Base-by-base conservation (phyloP, 2,329 filamentous ascomycete species). In the Aspergillus sp. region DNA sequence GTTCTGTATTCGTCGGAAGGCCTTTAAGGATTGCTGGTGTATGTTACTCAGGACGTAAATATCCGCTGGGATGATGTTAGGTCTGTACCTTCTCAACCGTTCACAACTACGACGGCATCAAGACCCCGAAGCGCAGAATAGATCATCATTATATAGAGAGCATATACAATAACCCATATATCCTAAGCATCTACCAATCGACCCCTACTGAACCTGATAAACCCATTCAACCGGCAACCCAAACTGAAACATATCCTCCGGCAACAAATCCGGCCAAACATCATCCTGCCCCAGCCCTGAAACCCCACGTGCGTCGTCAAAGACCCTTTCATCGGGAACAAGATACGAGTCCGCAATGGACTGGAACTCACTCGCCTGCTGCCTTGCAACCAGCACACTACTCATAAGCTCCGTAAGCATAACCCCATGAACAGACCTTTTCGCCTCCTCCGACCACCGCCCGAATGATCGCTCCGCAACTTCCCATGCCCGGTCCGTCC, bases 391-490 rank as follows among this genome's bases (percentile, higher is more conserved):
- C 19, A 54, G 17, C 9, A 34, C 57, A 9, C 19, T 31, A 9
- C 30, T 49, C 57, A 54, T 60, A 31, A 60, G 52, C 23, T 50
- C 57, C 15, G 51, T 60, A 28, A 60, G 45, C 41, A 49, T 43
- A 13, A 50, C 45, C 17, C 57, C 57, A 19, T 54, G 22, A 4
- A 17, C 51, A 8, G 50, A 54, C 46, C 28, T 54, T 23, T 43
- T 54, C 13, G 57, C 57, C 11, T 60, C 45, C 31, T 60, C 51
- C 3, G 57, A 31, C 57, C 51, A 60, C 8, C 57, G 57, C 31
- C 49, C 30, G 23, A 60, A 51, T 13, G 52, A 45, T 17, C 31
- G 51, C 51, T 60, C 58, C 13, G 52, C 58, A 17, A 52, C 52
- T n/a, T 51, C 46, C 58, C 53, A 60, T 3, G 53, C 53, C 30